These are phyloP conservation scores for Alternaria brassicae DNA, from an alignment of 2,329 filamentous ascomycete species.

Conservation along the genomic window DNA sequence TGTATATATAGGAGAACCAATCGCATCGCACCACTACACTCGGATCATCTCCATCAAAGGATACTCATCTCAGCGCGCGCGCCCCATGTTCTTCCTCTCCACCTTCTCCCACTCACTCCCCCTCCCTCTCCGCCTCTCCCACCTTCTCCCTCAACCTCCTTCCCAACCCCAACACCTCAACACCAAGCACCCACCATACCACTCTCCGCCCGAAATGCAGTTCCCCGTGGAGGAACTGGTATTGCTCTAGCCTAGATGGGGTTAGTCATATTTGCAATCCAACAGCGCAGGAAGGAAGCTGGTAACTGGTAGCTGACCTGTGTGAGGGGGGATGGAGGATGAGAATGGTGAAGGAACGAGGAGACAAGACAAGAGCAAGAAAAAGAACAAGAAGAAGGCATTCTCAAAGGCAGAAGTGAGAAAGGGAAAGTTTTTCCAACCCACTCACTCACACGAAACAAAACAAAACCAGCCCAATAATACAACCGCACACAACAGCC, in stretches of 20 bases:
- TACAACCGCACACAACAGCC: no score
- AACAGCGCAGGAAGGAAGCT: no score
- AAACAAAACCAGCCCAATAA: no score
- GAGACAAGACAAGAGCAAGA: no score
- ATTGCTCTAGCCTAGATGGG: background rate
- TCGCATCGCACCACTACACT: slow-evolving; percentile 8
- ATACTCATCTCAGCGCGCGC: background rate
- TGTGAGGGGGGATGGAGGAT: no score
- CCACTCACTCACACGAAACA: background rate
- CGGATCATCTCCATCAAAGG: background rate
- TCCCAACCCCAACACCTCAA: background rate
- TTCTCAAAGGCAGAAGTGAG: no score
- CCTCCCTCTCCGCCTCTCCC: background rate
- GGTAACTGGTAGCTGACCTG: no score
- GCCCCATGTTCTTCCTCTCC: background rate
- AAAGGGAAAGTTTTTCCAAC: no score
- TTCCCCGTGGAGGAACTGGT: background rate
- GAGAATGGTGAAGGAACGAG: no score
- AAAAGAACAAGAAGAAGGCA: no score
- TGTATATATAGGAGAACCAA: background rate
- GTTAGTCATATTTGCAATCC: no score
- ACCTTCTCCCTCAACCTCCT: background rate
- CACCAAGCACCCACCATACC: background rate
- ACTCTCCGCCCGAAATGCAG: background rate
- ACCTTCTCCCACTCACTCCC: background rate